phyloP scores from a whole-genome alignment of 108 stramenopile species.

The Chaetoceros tenuissimus region DNA sequence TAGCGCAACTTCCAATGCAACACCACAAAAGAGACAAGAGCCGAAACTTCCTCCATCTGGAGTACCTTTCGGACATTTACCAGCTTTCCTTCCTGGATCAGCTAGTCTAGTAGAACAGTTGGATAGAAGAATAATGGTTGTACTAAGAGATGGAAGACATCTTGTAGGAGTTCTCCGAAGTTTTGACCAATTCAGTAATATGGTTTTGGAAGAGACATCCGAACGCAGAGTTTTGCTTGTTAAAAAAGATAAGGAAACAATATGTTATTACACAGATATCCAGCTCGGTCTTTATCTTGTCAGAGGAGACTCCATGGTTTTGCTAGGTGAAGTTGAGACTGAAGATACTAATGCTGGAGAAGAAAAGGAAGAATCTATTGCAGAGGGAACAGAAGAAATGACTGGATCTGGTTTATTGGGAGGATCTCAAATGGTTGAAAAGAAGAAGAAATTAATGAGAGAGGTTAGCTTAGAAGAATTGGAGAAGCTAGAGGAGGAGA shows the following conservation, averaged over 20 bases:
- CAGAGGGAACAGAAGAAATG: conserved; percentile 18
- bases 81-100: conserved; percentile 88
- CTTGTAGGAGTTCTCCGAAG: conserved; percentile 81
- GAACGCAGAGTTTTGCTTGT: conserved; percentile 76
- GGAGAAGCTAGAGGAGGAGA: conserved; percentile 27
- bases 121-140: conserved; percentile 76
- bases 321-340: conserved; percentile 81
- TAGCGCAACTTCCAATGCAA: too few relatives aligned
- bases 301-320: conserved; percentile 84
- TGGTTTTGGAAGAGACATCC: conserved; percentile 86
- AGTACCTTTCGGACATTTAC: conserved; percentile 70
- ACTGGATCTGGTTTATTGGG: conserved; percentile 8
- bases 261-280: conserved; percentile 73
- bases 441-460: conserved; percentile 21
- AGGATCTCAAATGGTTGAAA: too few relatives aligned
- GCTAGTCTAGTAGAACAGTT: conserved; percentile 90
- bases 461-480: conserved; percentile 51
- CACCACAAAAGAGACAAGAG: not conserved
- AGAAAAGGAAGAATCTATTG: not conserved
- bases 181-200: conserved; percentile 93
- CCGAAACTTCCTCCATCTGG: conserved; percentile 19
- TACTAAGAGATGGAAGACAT: conserved; percentile 92
- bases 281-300: conserved; percentile 82
- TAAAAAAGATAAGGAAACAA: conserved; percentile 23
- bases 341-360: not conserved